phyloP scores from a whole-genome alignment of 140 eudicot genomes.

The Senecio squalidus region DNA sequence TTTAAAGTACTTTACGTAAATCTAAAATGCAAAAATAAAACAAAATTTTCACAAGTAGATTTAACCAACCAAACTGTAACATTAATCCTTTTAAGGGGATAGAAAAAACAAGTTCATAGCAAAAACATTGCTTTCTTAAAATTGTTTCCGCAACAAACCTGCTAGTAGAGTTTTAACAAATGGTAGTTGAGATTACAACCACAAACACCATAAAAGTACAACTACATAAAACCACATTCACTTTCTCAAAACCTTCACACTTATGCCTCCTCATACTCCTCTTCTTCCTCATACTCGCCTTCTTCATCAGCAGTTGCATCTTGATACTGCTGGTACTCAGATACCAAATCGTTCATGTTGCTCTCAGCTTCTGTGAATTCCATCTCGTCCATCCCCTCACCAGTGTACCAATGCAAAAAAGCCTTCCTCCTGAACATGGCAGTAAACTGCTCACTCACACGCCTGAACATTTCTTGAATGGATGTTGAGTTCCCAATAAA shows the following conservation, averaged over 20 bases:
- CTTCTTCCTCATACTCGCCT: constrained; percentile 37
- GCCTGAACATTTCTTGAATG: too few species aligned
- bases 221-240: neutral
- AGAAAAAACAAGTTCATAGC: constrained; percentile 6
- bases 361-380: too few species aligned
- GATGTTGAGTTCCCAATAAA: constrained; percentile 56
- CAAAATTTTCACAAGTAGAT: neutral
- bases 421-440: too few species aligned
- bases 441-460: constrained; percentile 66
- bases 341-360: too few species aligned
- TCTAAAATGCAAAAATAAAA: neutral
- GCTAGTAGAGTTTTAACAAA: neutral
- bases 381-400: too few species aligned
- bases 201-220: neutral
- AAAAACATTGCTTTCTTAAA: constrained; percentile 18
- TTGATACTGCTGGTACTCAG: constrained; percentile 44
- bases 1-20: too few species aligned
- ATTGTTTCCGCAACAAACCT: too few species aligned
- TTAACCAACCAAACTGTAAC: neutral
- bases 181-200: constrained; percentile 29
- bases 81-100: neutral
- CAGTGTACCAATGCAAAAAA: too few species aligned
- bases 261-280: constrained; percentile 5
- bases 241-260: neutral
- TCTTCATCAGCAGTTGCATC: too few species aligned